Conservation (phyloP, 345 rosid species). For the Hibiscus syriacus region DNA sequence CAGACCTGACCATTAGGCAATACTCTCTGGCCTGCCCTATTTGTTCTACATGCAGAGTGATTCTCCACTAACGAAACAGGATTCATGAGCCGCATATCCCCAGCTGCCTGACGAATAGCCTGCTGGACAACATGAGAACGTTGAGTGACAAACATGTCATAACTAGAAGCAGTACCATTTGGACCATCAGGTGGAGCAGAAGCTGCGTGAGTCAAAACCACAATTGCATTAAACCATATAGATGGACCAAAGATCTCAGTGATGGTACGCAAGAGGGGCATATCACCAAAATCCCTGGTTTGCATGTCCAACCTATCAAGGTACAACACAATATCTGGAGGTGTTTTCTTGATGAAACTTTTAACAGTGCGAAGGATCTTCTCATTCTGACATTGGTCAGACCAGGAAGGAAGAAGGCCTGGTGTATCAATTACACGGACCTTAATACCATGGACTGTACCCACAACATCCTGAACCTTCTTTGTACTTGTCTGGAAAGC, state of each 20-base stretch:
- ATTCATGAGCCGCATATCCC: slow-evolving; percentile 99
- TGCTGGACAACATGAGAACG: slow-evolving; percentile 93
- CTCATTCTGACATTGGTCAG: slow-evolving; percentile 90
- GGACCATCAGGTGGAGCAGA: slow-evolving; percentile 99
- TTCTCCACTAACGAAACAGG: slow-evolving; percentile 97
- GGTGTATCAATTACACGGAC: slow-evolving; percentile 98
- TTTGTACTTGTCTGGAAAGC: slow-evolving; percentile 88
- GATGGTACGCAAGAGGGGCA: slow-evolving; percentile 92
- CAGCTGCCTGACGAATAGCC: slow-evolving; percentile 98
- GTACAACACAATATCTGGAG: slow-evolving; percentile 95
- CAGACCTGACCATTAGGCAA: slow-evolving; percentile 99
- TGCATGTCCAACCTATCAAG: slow-evolving; percentile 97
- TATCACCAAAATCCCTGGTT: slow-evolving; percentile 88
- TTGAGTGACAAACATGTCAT: slow-evolving; percentile 97
- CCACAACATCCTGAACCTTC: slow-evolving; percentile 92
- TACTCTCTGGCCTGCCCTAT: slow-evolving; percentile 96
- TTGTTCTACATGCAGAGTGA: slow-evolving; percentile 96
- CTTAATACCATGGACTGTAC: slow-evolving; percentile 94
- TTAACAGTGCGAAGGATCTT: slow-evolving; percentile 78
- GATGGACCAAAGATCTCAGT: slow-evolving; percentile 88
- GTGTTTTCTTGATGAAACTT: slow-evolving; percentile 72
- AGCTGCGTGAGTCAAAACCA: slow-evolving; percentile 97
- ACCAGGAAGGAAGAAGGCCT: slow-evolving; percentile 88
- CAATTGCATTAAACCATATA: slow-evolving; percentile 98
- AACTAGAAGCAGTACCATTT: slow-evolving; percentile 85